These are phyloP conservation scores for Xylaria curta DNA, from an alignment of 495 filamentous ascomycete genomes.

Conservation along the genomic window DNA sequence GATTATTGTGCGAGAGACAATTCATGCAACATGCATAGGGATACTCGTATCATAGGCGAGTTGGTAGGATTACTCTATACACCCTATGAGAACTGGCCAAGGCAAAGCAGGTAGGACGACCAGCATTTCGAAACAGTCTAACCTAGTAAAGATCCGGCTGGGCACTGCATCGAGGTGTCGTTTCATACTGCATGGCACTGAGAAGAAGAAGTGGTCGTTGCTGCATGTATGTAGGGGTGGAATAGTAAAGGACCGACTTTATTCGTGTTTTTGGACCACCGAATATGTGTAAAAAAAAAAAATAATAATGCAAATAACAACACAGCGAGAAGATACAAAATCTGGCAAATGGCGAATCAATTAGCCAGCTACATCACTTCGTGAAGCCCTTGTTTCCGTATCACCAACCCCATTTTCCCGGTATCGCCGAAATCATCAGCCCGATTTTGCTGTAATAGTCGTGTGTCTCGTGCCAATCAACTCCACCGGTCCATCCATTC, in stretches of 20 bases:
- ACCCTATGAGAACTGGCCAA: not conserved
- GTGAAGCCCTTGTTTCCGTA: constrained; percentile 12
- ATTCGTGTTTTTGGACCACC: not conserved
- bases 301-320: not conserved
- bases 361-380: not conserved
- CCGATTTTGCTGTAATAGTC: not conserved
- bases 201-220: not conserved
- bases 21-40: not conserved
- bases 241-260: not conserved
- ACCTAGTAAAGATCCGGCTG: not conserved
- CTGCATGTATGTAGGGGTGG: not conserved
- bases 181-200: not conserved
- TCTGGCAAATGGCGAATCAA: not conserved
- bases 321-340: not conserved
- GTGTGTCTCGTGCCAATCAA: not conserved
- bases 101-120: not conserved
- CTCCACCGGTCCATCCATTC: not conserved
- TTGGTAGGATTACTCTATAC: not conserved
- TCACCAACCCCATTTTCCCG: not conserved
- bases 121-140: not conserved
- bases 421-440: not conserved
- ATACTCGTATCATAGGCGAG: not conserved
- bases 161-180: not conserved
- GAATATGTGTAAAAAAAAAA: not conserved
- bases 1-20: not conserved